Evolutionary conservation across 768 basidiomycete species (phyloP), one percentile per base, ranked within the genome.

Genomic region (Boletus rubroflammeus): DNA sequence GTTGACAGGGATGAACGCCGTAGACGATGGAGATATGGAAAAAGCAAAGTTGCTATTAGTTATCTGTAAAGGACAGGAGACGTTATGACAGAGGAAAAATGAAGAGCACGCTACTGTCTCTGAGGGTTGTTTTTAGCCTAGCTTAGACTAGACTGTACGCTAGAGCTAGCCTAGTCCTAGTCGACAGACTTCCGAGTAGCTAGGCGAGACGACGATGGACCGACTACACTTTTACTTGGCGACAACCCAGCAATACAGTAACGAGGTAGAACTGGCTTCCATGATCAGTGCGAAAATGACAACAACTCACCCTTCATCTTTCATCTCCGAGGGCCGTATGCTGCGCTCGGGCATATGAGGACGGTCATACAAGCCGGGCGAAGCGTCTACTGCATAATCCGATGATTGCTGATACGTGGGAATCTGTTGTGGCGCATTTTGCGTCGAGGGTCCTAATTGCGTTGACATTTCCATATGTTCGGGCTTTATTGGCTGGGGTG

Each of bases 241-340:
- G 67, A 63, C 55, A 62, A 58, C 69, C 62, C 58, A 64, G 56
- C 40, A 64, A 53, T 47, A 64, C 62, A 56, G 59, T 35, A 46
- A 58, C 41, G 34, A 25, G 32, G 53, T 44, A 38, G 32, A 40
- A 40, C 58, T 61, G 40, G 34, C 11, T 50, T 48, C 15, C 15
- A 35, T 39, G 11, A 54, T 69, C 36, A 65, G 60, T 38, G 2
- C 31, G 21, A 32, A 19, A 50, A 52, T 7, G 29, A 11, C 23
- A 9, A 55, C 21, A 50, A 81, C 93, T 92, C 82, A 98, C 95
- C 94, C 94, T 89, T 96, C 94, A 63, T 97, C 95, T 72, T 93
- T 93, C 91, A 93, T 93, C 72, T 97, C 93, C 11, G 87, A 87
- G 17, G 90, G 90, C 32, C 90, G 80, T 15, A 93, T 75, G 32